Evolutionary conservation across 352 stramenopile species (phyloP), one percentile per base, ranked within the genome.

Genomic region (Phytopythium kandeliae): DNA sequence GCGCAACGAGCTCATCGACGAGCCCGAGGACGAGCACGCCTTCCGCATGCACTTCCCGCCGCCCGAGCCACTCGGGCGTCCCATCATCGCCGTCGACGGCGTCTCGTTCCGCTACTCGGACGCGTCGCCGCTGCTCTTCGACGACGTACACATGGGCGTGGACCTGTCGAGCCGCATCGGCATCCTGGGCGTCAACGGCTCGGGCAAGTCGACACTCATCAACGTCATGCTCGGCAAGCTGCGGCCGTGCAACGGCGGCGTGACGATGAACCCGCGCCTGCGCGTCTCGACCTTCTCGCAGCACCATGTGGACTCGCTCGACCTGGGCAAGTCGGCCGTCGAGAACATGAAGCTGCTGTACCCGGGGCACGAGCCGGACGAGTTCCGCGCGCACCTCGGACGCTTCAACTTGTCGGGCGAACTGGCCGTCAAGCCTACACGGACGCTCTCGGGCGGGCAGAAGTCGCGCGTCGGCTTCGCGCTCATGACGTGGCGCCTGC

Each of bases 151-250:
- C 73, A 98, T 99, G 82, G 95, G 96, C 38, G 88, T 99, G n/a
- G 95, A 98, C 67, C 84, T 98, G 55, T 78, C 89, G 35, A 97
- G 85, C 24, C 81, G 91, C 45, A 97, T 98, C 67, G 94, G 92
- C 60, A 97, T 94, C 59, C 55, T 97, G 10, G 89, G 89, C 51
- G 83, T 95, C 35, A 97, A 98, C 54, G 92, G 90, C 31, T 95
- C 89, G 25, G 93, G 92, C 31, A 98, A 98, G 73, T 96, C 74
- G 31, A 99, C 96, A 28, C 78, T 98, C 28, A 89, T 98, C 55
- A 98, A 98, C 69, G 75, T 99, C 22, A 98, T 98, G 71, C 91
- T 98, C 57, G 92, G 92, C 59, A 97, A 97, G 58, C 67, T 98
- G 43, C 79, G 78, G 11, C 66, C 93, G n/a, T 80, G 76, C 13